These are phyloP conservation scores for Neurospora sp. DNA, from an alignment of 495 filamentous ascomycete genomes.

Conservation along the genomic window DNA sequence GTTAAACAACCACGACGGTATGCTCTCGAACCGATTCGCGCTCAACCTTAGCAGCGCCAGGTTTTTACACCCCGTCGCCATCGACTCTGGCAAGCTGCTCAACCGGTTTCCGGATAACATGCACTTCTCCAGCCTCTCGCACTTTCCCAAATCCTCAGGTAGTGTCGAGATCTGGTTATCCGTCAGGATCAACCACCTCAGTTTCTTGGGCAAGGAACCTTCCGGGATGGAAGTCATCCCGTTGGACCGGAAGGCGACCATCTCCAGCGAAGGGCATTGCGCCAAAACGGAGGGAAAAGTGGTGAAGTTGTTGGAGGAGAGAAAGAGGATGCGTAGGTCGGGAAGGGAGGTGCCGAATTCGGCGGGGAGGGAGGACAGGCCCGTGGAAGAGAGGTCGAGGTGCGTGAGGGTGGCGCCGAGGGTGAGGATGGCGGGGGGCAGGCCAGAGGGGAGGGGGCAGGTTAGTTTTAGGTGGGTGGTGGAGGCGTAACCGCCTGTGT, in stretches of 20 bases:
- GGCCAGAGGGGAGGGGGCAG: conserved; percentile 14
- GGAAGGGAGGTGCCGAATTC: conserved; percentile 26
- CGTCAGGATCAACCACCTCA: conserved; percentile 37
- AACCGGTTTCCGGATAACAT: conserved; percentile 35
- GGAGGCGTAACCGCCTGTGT: conserved; percentile 18
- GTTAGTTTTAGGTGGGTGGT: conserved; percentile 28
- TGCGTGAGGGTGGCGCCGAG: conserved; percentile 30
- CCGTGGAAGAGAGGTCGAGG: conserved; percentile 37
- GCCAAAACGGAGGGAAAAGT: conserved; percentile 31
- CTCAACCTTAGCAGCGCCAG: conserved; percentile 32
- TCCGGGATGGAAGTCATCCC: conserved; percentile 32
- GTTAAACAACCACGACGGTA: conserved; percentile 31
- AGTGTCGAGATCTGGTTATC: conserved; percentile 28
- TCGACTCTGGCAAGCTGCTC: conserved; percentile 23
- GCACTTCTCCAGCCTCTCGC: conserved; percentile 30
- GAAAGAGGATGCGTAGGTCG: conserved; percentile 33
- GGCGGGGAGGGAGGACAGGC: conserved; percentile 27
- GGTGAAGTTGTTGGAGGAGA: conserved; percentile 35
- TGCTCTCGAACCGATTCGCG: conserved; percentile 23
- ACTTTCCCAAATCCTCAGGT: conserved; percentile 29
- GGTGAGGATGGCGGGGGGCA: conserved; percentile 29
- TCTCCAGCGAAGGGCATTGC: conserved; percentile 32
- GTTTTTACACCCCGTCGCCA: conserved; percentile 29
- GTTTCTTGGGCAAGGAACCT: conserved; percentile 23
- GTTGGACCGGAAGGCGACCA: conserved; percentile 37